These are phyloP conservation scores for Botrytis tulipae DNA, from an alignment of 2,329 filamentous ascomycete genomes.

Conservation along the genomic window DNA sequence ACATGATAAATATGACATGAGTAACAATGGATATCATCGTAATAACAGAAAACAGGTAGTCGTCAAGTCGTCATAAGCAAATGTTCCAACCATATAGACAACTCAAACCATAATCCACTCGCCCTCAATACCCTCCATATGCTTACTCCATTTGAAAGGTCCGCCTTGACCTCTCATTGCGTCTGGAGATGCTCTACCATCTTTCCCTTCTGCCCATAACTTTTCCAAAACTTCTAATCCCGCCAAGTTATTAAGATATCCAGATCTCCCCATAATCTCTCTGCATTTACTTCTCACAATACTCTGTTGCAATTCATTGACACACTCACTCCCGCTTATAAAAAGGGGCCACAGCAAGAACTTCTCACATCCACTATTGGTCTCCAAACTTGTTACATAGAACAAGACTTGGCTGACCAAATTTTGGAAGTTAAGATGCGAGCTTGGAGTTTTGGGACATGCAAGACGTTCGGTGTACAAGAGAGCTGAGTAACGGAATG, in stretches of 20 bases:
- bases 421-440: conserved; percentile 75
- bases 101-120: conserved; percentile 67
- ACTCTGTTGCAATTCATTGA: conserved; percentile 74
- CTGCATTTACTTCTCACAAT: conserved; percentile 77
- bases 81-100: neutral
- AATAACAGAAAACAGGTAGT: neutral
- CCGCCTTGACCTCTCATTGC: conserved; percentile 19
- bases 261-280: conserved; percentile 83
- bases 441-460: conserved; percentile 69
- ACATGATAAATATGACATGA: neutral
- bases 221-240: conserved; percentile 82
- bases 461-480: conserved; percentile 88
- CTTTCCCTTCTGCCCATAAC: conserved; percentile 58
- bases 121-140: conserved; percentile 48
- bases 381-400: conserved; percentile 77
- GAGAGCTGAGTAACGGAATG: conserved; percentile 84
- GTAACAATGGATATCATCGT: neutral
- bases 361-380: conserved; percentile 72
- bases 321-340: conserved; percentile 84
- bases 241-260: conserved; percentile 90
- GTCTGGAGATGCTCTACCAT: conserved; percentile 19
- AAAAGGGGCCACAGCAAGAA: conserved; percentile 94
- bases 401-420: conserved; percentile 79
- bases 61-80: neutral
- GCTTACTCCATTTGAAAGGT: conserved; percentile 36